Base-by-base conservation (phyloP, 1,284 basidiomycete genomes). In the Fomes fomentarius region DNA sequence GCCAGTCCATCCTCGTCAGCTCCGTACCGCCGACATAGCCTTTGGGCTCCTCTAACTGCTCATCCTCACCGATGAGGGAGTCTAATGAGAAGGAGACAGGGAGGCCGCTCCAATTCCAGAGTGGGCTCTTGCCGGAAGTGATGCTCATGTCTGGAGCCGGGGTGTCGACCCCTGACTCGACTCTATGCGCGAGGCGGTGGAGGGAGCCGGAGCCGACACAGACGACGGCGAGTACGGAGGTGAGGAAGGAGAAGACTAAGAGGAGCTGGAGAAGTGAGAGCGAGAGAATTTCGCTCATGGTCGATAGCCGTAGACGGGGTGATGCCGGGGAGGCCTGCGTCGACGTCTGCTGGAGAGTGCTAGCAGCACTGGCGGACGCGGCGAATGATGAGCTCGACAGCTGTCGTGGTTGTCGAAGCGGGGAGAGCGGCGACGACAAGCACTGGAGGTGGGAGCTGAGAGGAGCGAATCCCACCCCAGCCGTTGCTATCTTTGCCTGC, bases 181-280 rank as follows among this genome's bases (percentile, higher is more conserved):
- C 56, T 46, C 63, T 60, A 54, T 63, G 63, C 35, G 63, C 62
- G 33, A 69, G 55, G 28, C 64, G 66, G 45, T 68, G 61, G 31
- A 71, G 56, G 5, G 68, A 66, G 44, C 65, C 71, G 12, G 69
- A 63, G 44, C 69, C 69, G 19, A 71, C 68, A 21, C 68, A 63
- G 37, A 68, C 56, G 52, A 70, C 66, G 46, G 68, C 68, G 50
- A 70, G 62, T 35, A 67, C 62, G 25, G 68, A 70, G 21, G 68
- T 69, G 53, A 68, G 49, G 60, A 68, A 68, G 43, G 68, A 70
- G 52, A 72, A 56, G 55, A 71, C 63, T 17, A 67, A 70, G 56
- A 72, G 64, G 31, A 72, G 62, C 64, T 71, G 70, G 57, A 71
- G 54, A 47, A 69, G 55, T 35, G 69, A 71, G 43, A 72, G 52